Percentiles rank a stretch among this genome's conserved stretches.
These are phyloP conservation scores for Geotrichum aggregatum DNA, from an alignment of 1,139 yeast genomes.

Conservation along the genomic window DNA sequence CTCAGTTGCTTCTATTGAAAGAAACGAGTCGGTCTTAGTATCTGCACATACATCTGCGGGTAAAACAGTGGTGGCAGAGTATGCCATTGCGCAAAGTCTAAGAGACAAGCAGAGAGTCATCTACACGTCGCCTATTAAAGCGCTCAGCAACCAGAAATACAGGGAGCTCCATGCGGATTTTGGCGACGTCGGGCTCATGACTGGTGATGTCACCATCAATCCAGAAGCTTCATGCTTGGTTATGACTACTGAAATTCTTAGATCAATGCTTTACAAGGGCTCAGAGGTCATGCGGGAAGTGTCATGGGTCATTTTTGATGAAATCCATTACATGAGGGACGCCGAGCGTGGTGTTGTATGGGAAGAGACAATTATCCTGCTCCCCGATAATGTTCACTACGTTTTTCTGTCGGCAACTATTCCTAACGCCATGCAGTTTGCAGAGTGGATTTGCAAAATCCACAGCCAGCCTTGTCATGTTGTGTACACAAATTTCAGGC, in stretches of 20 bases:
- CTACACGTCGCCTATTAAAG: constrained; percentile 90
- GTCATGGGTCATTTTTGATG: constrained; percentile 95
- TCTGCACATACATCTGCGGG: constrained; percentile 97
- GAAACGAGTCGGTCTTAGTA: constrained; percentile 92
- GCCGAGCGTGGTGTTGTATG: constrained; percentile 97
- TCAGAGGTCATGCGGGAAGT: constrained; percentile 95
- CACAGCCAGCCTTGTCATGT: constrained; percentile 97
- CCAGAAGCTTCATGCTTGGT: constrained; percentile 95
- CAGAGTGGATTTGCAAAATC: constrained; percentile 95
- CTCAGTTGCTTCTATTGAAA: constrained; percentile 87
- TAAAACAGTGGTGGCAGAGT: constrained; percentile 88
- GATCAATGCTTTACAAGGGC: constrained; percentile 94
- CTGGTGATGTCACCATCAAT: constrained; percentile 97
- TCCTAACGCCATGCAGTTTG: constrained; percentile 97
- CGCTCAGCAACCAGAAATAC: constrained; percentile 87
- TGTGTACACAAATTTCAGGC: constrained; percentile 97
- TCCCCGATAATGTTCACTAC: constrained; percentile 91
- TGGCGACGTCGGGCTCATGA: constrained; percentile 88
- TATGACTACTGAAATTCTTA: constrained; percentile 94
- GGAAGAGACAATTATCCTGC: constrained; percentile 96
- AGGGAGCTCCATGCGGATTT: constrained; percentile 81
- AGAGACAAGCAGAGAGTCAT: constrained; percentile 88
- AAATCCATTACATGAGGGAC: constrained; percentile 95
- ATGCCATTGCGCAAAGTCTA: constrained; percentile 89
- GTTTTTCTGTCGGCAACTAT: constrained; percentile 91